phyloP scores from a whole-genome alignment of 2,329 filamentous ascomycete genomes.

The Ophiobolus disseminans region DNA sequence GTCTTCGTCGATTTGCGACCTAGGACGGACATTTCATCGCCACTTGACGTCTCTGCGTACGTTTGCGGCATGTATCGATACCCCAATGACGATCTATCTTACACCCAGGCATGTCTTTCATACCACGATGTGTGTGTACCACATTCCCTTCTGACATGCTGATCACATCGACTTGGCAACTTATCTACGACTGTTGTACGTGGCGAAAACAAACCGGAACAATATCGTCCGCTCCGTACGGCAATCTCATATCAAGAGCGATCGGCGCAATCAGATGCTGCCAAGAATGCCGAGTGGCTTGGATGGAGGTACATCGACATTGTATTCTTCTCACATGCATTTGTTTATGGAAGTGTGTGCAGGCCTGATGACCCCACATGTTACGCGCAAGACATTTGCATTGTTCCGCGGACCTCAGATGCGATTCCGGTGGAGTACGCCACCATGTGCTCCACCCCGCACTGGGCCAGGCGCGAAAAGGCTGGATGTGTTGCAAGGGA shows the following conservation, averaged over 20 bases:
- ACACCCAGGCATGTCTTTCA: background rate
- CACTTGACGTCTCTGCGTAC: no score
- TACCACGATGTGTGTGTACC: background rate
- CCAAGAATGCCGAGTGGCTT: constrained; percentile 20
- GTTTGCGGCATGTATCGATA: constrained; percentile 3
- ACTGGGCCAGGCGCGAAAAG: constrained; percentile 1
- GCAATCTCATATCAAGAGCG: constrained; percentile 7
- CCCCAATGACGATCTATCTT: background rate
- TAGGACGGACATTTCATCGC: no score
- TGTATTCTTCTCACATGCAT: no score
- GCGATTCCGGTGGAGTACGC: constrained; percentile 1
- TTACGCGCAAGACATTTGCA: background rate
- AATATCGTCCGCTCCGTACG: background rate
- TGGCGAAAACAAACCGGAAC: constrained; percentile 5
- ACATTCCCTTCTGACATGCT: background rate
- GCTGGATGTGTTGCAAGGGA: constrained; percentile 15
- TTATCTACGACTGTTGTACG: background rate
- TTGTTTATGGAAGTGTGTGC: no score
- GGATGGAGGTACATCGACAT: constrained; percentile 11
- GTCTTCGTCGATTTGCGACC: no score
- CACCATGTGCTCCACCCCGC: constrained; percentile 6
- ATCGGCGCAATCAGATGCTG: constrained; percentile 14
- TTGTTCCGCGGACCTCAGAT: background rate
- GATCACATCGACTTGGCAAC: background rate
- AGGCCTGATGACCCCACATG: background rate